A percentile compares a stretch with the other conserved stretches of the same genome.
These are phyloP conservation scores for Poa annua DNA, from an alignment of 176 grass and related monocot species.

Conservation along the genomic window DNA sequence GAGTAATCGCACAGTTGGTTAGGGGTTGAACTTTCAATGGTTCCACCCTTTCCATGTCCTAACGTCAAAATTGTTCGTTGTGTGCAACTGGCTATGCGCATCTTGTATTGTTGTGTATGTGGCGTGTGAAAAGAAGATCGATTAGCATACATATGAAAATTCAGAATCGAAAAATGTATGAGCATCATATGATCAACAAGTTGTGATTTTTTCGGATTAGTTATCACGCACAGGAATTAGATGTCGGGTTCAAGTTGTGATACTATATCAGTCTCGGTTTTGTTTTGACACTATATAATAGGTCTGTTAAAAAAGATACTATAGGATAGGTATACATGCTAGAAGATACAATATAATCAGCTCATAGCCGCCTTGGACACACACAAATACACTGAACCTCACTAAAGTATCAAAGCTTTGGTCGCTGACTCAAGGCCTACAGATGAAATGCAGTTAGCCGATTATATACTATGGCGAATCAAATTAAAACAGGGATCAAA, in stretches of 20 bases:
- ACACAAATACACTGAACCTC: not conserved
- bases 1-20: too few relatives aligned
- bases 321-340: too few relatives aligned
- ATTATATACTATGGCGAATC: not conserved
- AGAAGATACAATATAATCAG: not conserved
- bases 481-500: not conserved
- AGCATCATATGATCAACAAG: not conserved
- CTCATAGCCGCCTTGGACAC: not conserved
- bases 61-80: too few relatives aligned
- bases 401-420: not conserved
- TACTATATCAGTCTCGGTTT: not conserved
- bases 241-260: conserved; percentile 11
- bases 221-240: not conserved
- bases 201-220: not conserved
- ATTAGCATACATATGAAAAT: too few relatives aligned
- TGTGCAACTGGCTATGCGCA: too few relatives aligned
- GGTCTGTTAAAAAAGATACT: too few relatives aligned
- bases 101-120: too few relatives aligned
- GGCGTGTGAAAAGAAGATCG: too few relatives aligned
- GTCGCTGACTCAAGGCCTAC: not conserved
- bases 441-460: not conserved
- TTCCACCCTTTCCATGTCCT: too few relatives aligned
- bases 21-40: too few relatives aligned
- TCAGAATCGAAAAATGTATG: too few relatives aligned
- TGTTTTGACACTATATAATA: not conserved